Evolutionary conservation across 345 rosid genomes (phyloP).

Genomic region (Eucalyptus polybractea): DNA sequence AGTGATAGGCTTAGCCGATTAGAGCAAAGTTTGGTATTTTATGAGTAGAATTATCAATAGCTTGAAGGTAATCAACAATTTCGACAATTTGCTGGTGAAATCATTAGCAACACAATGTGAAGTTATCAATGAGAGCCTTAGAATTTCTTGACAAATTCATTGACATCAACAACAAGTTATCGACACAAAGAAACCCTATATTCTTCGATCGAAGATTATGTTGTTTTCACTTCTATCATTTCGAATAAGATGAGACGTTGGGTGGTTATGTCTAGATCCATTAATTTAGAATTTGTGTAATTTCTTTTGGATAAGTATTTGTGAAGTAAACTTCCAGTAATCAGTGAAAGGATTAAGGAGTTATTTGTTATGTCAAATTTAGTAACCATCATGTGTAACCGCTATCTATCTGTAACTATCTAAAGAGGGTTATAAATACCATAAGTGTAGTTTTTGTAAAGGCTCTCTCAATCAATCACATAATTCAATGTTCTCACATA

Average conservation of each 20-base stretch:
- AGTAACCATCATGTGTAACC: not conserved
- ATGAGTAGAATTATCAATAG: too few relatives aligned
- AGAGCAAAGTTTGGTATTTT: not conserved
- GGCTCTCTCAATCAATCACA: not conserved
- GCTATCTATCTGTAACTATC: too few relatives aligned
- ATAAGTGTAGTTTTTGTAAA: not conserved
- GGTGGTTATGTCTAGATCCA: not conserved
- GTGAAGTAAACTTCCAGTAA: not conserved
- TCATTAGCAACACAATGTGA: not conserved
- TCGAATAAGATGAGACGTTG: too few relatives aligned
- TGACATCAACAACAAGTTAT: not conserved
- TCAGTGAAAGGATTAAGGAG: not conserved
- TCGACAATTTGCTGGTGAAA: fast-evolving
- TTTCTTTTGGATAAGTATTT: not conserved
- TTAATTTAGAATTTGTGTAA: not conserved
- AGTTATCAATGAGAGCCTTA: not conserved
- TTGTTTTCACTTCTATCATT: not conserved
- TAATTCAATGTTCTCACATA: not conserved
- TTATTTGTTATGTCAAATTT: not conserved
- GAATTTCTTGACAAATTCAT: not conserved
- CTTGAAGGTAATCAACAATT: not conserved
- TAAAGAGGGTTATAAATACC: not conserved
- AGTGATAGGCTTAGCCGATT: not conserved
- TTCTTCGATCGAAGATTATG: not conserved
- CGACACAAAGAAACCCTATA: not conserved